Evolutionary conservation across 2,329 filamentous ascomycete genomes (phyloP).

Genomic region (Scorias spongiosa): DNA sequence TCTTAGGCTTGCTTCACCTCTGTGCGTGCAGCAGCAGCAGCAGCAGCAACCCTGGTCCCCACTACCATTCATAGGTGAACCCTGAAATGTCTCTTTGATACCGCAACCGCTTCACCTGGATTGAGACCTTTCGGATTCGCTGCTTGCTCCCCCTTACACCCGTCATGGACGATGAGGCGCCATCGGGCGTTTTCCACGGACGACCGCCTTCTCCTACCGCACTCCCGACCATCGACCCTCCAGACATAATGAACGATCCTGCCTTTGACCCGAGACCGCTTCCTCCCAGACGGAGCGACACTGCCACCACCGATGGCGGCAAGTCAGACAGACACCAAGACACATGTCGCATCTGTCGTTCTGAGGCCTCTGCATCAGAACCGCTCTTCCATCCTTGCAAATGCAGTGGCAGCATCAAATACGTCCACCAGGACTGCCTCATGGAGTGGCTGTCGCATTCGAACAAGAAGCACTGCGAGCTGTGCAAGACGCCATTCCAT

Average conservation of each 20-base stretch:
- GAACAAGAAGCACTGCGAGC: conserved; percentile 98
- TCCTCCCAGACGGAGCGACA: conserved; percentile 1
- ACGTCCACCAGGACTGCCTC: conserved; percentile 91
- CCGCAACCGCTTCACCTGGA: too few relatives aligned
- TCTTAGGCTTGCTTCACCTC: too few relatives aligned
- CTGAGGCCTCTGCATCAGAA: conserved; percentile 67
- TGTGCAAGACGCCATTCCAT: conserved; percentile 95
- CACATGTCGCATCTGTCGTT: conserved; percentile 94
- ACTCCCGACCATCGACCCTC: conserved; percentile 5
- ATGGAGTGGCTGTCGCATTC: conserved; percentile 99
- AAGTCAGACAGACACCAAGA: conserved; percentile 40
- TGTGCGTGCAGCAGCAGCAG: too few relatives aligned
- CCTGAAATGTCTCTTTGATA: too few relatives aligned
- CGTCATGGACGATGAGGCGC: too few relatives aligned
- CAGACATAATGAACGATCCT: conserved; percentile 44
- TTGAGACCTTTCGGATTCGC: too few relatives aligned
- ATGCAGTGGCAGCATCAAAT: conserved; percentile 97
- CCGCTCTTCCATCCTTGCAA: conserved; percentile 96
- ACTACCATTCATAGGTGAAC: too few relatives aligned
- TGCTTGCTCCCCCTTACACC: too few relatives aligned
- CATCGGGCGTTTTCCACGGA: too few relatives aligned
- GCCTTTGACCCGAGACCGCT: conserved; percentile 28
- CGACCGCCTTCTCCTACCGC: not conserved
- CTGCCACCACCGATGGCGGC: conserved; percentile 8
- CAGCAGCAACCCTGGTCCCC: too few relatives aligned